These are phyloP conservation scores for Xylaria sp. DNA, from an alignment of 2,329 filamentous ascomycete genomes.

Conservation along the genomic window DNA sequence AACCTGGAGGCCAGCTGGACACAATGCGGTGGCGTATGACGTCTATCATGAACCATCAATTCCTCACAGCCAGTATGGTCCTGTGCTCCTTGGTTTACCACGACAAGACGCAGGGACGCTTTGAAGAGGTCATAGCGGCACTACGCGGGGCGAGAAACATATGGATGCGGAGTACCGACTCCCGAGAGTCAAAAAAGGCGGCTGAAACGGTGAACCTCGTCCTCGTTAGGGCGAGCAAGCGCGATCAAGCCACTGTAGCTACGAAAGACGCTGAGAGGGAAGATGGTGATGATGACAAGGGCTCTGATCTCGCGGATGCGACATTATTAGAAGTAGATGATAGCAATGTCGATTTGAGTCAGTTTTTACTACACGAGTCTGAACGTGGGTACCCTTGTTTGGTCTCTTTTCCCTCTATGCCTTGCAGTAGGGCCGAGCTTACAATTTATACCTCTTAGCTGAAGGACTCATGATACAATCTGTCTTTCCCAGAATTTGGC, in stretches of 20 bases:
- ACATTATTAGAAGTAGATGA: too few species aligned
- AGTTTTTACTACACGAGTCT: too few species aligned
- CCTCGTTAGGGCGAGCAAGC: neutral
- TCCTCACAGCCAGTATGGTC: slow-evolving; percentile 24
- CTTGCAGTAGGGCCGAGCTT: too few species aligned
- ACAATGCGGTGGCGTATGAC: slow-evolving; percentile 18
- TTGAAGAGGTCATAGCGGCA: neutral
- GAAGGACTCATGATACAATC: slow-evolving; percentile 1
- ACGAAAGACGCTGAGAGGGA: too few species aligned
- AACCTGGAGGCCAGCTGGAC: neutral
- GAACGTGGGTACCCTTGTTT: neutral
- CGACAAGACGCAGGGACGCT: neutral
- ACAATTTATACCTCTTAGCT: neutral
- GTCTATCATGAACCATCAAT: slow-evolving; percentile 18
- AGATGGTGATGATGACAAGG: too few species aligned
- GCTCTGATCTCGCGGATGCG: too few species aligned
- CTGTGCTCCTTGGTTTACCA: slow-evolving; percentile 1
- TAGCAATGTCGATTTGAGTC: too few species aligned
- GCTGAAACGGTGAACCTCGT: neutral
- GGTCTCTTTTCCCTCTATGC: neutral
- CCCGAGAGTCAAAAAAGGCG: neutral
- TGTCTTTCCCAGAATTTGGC: slow-evolving; percentile 1
- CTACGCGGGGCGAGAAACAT: neutral
- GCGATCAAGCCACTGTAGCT: too few species aligned
- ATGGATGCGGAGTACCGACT: neutral